Conservation (phyloP, 2,329 filamentous ascomycete species). For the Pezicula radicicola region DNA sequence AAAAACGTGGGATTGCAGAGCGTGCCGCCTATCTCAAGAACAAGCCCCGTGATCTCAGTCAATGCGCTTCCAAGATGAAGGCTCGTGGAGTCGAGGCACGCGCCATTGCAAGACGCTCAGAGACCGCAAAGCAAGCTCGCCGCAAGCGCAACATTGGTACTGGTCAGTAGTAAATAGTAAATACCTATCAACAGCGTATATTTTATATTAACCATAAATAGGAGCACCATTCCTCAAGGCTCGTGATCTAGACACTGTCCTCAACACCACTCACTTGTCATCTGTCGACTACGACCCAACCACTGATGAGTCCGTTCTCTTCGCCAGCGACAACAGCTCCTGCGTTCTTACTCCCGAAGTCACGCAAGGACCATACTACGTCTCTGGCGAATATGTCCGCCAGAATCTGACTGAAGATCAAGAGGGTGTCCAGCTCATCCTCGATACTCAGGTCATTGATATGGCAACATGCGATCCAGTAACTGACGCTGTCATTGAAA, state of each 20-base stretch:
- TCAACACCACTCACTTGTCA: slow-evolving; percentile 8
- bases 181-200: not conserved
- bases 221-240: slow-evolving; percentile 6
- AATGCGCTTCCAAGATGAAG: slow-evolving; percentile 35
- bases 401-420: slow-evolving; percentile 43
- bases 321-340: slow-evolving; percentile 35
- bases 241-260: slow-evolving; percentile 10
- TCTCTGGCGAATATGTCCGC: slow-evolving; percentile 46
- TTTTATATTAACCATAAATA: not conserved
- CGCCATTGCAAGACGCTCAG: slow-evolving; percentile 31
- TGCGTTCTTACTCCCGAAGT: slow-evolving; percentile 49
- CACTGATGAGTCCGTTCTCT: slow-evolving; percentile 34
- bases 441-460: slow-evolving; percentile 51
- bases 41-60: slow-evolving; percentile 32
- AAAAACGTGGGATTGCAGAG: slow-evolving; percentile 29
- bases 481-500: slow-evolving; percentile 15
- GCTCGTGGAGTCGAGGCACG: slow-evolving; percentile 32
- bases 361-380: slow-evolving; percentile 52
- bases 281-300: slow-evolving; percentile 26
- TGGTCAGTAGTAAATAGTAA: slow-evolving; percentile 1
- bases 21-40: slow-evolving; percentile 31
- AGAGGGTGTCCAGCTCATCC: slow-evolving; percentile 40
- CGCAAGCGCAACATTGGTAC: slow-evolving; percentile 25
- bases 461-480: slow-evolving; percentile 38
- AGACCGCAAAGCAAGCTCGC: slow-evolving; percentile 29